Evolutionary conservation across 2,329 filamentous ascomycete genomes (phyloP), one percentile per base, ranked within the genome.

Genomic region (Fusarium paranaense): DNA sequence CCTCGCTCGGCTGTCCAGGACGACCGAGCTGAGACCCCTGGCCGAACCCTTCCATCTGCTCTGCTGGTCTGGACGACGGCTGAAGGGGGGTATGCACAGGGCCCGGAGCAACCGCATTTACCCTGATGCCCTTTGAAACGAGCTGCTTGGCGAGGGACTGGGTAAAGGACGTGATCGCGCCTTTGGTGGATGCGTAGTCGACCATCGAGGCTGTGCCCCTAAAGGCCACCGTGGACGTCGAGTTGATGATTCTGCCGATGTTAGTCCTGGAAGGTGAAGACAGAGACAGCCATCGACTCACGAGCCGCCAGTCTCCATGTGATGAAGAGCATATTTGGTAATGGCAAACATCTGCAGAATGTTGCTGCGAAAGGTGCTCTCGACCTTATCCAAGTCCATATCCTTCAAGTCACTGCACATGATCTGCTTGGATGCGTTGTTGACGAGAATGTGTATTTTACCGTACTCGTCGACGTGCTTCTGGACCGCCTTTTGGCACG

Each of bases 121-220:
- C 88, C 3, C 88, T 82, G 64, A 91, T 91, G 3, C 89, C 90
- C 74, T 87, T 88, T 1, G 85, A 82, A n/a, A 86, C 82, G 5
- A 90, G 80, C 64, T 90, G 86, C 69, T 87, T 83, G 0, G 88
- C 84, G 40, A 91, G 80, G 6, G 87, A 82, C 14, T 85, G 82
- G 0, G 89, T 90, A 72, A 91, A 90, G 0, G 86, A 86, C 3
- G 86, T 84, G 65, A 91, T 89, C 27, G 89, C 88, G 8, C 88
- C 89, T 75, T 91, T 91, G 7, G 88, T 90, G 1, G 88, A 81
- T 4, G 86, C 83, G 73, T 90, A 91, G 77, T 91, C 89, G 2
- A 90, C 79, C 82, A 90, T 86, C 20, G 78, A 69, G 0, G 79
- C 71, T 4, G 86, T 88, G 1, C 89, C 88, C 65, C 87, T 83